Evolutionary conservation across 2,329 filamentous ascomycete genomes (phyloP), one percentile per base, ranked within the genome.

Genomic region (Pseudopithomyces maydicus): DNA sequence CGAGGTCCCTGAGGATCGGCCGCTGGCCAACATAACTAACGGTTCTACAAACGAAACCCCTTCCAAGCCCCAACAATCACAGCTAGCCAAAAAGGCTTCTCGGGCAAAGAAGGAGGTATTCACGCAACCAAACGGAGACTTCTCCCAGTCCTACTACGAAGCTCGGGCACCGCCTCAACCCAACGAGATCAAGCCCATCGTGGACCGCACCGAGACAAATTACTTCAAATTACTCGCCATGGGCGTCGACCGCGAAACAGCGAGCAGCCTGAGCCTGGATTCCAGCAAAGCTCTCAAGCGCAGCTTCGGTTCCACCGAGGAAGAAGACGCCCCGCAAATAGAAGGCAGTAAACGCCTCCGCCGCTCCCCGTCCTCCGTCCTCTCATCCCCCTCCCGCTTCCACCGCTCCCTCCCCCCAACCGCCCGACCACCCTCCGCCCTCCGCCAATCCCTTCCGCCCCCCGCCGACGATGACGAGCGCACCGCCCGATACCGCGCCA

Each of bases 181-280:
- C 4, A 14, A 50, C 45, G 56, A 64, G 8, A 61, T 62, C 3
- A 67, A 61, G 35, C 61, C 66, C 26, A 66, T 69, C 36, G 65
- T 76, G 39, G 79, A 80, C 64, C 78, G 77, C 2, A 83, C 81
- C 0, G 74, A 78, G 26, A 79, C 80, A 0, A 79, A 80, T 49
- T 85, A 82, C 67, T 85, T 84, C 71, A 71, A 76, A 42, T 72
- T 84, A 29, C 80, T 81, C 52, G 80, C 81, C 1, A 69, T 79
- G 63, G 82, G 82, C 8, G 69, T 83, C 44, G 76, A 80, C 55
- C 70, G n/a, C 3, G n/a, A 6, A 14, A 38, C 35, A 14, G 35
- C 35, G 4, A 38, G 35, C 5, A 14, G 14, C n/a, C 12, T 38
- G 5, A 38, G 6, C 14, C 5, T n/a, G 3, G 35, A 38, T n/a